A percentile compares a stretch with the other conserved stretches of the same genome.
These are phyloP conservation scores for Pulveroboletus frians DNA, from an alignment of 768 basidiomycete genomes.

Conservation along the genomic window DNA sequence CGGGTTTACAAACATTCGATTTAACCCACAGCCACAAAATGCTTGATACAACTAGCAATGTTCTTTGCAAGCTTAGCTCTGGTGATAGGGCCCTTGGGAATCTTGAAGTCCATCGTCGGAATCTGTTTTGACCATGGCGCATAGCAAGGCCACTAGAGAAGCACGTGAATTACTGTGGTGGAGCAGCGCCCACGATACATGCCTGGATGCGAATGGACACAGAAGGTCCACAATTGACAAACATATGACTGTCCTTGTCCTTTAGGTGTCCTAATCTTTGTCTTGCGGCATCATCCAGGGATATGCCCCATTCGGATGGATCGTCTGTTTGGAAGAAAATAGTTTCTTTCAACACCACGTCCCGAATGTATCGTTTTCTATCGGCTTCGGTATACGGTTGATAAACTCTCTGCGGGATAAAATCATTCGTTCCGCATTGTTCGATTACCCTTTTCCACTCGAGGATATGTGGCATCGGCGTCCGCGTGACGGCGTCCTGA, in stretches of 20 bases:
- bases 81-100: conserved; percentile 73
- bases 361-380: conserved; percentile 69
- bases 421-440: conserved; percentile 35
- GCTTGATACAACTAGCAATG: conserved; percentile 67
- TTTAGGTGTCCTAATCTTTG: conserved; percentile 51
- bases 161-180: not conserved
- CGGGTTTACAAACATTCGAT: not conserved
- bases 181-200: conserved; percentile 15
- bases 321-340: conserved; percentile 56
- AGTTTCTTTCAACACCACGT: conserved; percentile 57
- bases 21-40: conserved; percentile 54
- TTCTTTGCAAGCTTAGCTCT: conserved; percentile 73
- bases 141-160: conserved; percentile 72
- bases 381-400: conserved; percentile 75
- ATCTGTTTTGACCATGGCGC: conserved; percentile 76
- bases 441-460: conserved; percentile 23
- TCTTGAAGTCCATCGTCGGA: conserved; percentile 75
- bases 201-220: conserved; percentile 78
- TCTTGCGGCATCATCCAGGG: conserved; percentile 58
- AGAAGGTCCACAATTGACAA: conserved; percentile 68
- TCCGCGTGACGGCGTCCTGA: conserved; percentile 21
- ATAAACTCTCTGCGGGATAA: conserved; percentile 69
- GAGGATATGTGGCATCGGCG: conserved; percentile 22
- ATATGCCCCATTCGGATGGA: conserved; percentile 56
- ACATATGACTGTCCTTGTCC: conserved; percentile 61